phyloP scores from a whole-genome alignment of 257 asterid genomes.

The Primulina huaijiensis region DNA sequence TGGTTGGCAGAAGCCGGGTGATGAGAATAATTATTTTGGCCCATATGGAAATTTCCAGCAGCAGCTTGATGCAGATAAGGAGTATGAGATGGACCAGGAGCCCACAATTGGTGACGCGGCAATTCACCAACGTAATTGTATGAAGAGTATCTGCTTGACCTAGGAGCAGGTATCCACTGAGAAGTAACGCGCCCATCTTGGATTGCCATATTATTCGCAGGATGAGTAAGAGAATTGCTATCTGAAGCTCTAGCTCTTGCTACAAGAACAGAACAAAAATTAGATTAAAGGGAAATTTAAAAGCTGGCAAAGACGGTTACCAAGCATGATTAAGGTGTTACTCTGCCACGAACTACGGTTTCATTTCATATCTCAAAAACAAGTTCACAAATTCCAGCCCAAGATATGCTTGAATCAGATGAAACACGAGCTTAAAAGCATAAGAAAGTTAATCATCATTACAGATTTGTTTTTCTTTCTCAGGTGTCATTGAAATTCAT shows the following conservation, averaged over 20 bases:
- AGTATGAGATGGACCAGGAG: constrained; percentile 45
- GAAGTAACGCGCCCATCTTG: constrained; percentile 47
- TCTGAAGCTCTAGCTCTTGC: constrained; percentile 45
- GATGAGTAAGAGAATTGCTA: constrained; percentile 38
- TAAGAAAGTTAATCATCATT: too few species aligned
- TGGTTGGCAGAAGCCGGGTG: constrained; percentile 58
- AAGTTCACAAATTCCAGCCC: too few species aligned
- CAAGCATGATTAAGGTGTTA: too few species aligned
- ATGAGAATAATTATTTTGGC: constrained; percentile 46
- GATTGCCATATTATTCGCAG: constrained; percentile 39
- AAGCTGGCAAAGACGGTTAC: too few species aligned
- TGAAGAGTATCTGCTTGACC: constrained; percentile 47
- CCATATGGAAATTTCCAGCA: constrained; percentile 40
- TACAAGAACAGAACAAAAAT: constrained; percentile 5
- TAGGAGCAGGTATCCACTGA: constrained; percentile 51
- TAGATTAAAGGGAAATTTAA: too few species aligned
- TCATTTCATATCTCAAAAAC: too few species aligned
- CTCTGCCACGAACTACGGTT: too few species aligned
- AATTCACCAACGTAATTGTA: constrained; percentile 24
- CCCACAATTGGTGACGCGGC: constrained; percentile 49
- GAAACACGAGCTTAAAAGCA: not conserved
- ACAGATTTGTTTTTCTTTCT: too few species aligned
- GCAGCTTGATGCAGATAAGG: constrained; percentile 46
- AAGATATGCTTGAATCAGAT: not conserved
- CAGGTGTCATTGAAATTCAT: too few species aligned